These are phyloP conservation scores for Lolium perenne DNA, from an alignment of 176 grass and related monocot species.

Conservation along the genomic window DNA sequence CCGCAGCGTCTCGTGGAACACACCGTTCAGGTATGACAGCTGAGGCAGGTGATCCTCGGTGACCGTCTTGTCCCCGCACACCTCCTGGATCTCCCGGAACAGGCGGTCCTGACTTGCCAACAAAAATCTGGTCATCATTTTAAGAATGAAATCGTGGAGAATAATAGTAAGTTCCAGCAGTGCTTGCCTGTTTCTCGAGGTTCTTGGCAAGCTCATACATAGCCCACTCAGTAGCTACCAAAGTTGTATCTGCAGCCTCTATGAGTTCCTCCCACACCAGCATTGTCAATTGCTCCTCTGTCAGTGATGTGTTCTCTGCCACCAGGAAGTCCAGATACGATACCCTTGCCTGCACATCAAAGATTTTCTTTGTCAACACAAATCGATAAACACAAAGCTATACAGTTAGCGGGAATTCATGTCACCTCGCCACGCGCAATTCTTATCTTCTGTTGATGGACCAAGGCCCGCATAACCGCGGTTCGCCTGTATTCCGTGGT, in stretches of 20 bases:
- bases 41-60: conserved; percentile 67
- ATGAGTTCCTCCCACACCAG: conserved; percentile 78
- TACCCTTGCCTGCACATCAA: conserved; percentile 49
- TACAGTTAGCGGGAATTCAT: not conserved
- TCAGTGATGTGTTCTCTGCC: conserved; percentile 52
- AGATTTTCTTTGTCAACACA: not conserved
- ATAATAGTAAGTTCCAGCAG: no score
- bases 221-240: conserved; percentile 76
- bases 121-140: not conserved
- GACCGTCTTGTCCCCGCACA: conserved; percentile 54
- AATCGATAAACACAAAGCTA: not conserved
- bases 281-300: conserved; percentile 64
- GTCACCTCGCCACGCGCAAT: conserved; percentile 69
- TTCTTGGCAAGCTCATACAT: conserved; percentile 86
- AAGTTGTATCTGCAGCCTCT: conserved; percentile 82
- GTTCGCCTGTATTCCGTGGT: conserved; percentile 45
- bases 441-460: conserved; percentile 61
- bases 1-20: conserved; percentile 87
- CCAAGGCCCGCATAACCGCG: conserved; percentile 58
- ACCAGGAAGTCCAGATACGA: conserved; percentile 79
- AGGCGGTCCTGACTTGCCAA: conserved; percentile 62
- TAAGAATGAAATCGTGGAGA: not conserved
- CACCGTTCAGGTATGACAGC: conserved; percentile 64
- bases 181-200: conserved; percentile 57
- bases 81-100: conserved; percentile 63